Percentiles rank a stretch among this genome's conserved stretches.
phyloP scores from a whole-genome alignment of 225 moss, liverwort and hornwort species.

The Ulota crispa region DNA sequence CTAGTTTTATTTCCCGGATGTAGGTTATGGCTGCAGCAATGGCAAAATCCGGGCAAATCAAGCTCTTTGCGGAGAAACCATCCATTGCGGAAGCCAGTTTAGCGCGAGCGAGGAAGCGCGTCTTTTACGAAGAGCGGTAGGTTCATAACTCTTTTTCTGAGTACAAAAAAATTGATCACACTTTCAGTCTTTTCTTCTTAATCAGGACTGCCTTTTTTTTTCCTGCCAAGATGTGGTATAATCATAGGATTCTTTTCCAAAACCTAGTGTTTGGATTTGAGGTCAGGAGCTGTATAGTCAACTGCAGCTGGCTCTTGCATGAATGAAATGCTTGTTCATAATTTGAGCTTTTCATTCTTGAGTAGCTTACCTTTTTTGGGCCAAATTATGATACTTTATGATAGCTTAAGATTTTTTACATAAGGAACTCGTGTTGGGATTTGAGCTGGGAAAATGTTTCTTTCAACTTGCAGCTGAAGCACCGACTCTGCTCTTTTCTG shows the following conservation, averaged over 20 bases:
- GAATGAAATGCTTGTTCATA: background rate
- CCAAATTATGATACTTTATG: background rate
- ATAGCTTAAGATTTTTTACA: background rate
- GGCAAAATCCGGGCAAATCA: slow-evolving; percentile 91
- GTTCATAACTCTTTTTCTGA: background rate
- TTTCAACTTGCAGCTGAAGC: background rate
- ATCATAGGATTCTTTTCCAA: too few species aligned
- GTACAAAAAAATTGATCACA: too few species aligned
- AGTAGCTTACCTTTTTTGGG: background rate
- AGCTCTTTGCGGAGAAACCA: slow-evolving; percentile 85
- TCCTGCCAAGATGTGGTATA: too few species aligned
- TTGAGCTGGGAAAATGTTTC: background rate
- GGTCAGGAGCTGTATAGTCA: too few species aligned
- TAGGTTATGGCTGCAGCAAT: slow-evolving; percentile 98
- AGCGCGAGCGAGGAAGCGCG: slow-evolving; percentile 90
- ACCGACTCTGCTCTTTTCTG: background rate
- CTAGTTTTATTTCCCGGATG: background rate
- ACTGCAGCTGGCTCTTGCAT: too few species aligned
- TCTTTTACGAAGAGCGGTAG: slow-evolving; percentile 88
- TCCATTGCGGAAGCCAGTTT: slow-evolving; percentile 91
- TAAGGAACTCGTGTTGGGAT: background rate
- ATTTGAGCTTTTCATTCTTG: background rate
- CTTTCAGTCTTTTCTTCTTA: too few species aligned
- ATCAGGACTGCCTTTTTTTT: too few species aligned
- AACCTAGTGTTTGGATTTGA: too few species aligned